Percentiles rank a stretch among this genome's conserved stretches.
Conservation (phyloP, 768 basidiomycete genomes). For the Suillus paluster region DNA sequence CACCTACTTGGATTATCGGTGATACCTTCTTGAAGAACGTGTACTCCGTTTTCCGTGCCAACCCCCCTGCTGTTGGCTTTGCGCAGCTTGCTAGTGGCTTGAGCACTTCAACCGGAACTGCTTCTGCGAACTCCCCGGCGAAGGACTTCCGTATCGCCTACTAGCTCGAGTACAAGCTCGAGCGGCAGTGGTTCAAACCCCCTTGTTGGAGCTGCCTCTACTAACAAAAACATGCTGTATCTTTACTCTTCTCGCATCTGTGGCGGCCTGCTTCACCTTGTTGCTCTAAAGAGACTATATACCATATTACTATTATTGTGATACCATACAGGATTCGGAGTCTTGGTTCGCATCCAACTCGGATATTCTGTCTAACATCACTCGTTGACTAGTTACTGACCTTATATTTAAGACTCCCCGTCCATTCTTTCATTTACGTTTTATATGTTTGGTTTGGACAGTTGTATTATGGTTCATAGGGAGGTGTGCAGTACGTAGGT, state of each 20-base stretch:
- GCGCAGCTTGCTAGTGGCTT: slow-evolving; percentile 29
- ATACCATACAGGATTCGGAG: background rate
- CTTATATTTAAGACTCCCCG: background rate
- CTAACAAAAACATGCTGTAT: slow-evolving; percentile 16
- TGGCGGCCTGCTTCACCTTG: slow-evolving; percentile 16
- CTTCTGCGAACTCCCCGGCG: background rate
- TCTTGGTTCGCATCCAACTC: background rate
- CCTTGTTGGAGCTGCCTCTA: slow-evolving; percentile 4
- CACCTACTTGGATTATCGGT: slow-evolving; percentile 69
- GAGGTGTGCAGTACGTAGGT: background rate
- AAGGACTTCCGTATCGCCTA: background rate
- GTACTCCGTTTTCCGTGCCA: slow-evolving; percentile 32
- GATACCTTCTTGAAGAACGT: slow-evolving; percentile 66
- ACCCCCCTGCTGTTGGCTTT: slow-evolving; percentile 34
- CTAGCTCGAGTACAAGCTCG: background rate
- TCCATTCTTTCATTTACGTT: background rate
- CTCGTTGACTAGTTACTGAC: too few species aligned
- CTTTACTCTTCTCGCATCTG: slow-evolving; percentile 16
- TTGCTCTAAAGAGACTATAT: slow-evolving; percentile 9
- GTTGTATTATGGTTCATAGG: background rate
- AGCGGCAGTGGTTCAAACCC: slow-evolving; percentile 1
- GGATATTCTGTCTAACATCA: background rate
- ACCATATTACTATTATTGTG: background rate
- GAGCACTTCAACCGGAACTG: background rate
- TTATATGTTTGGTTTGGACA: background rate